Conservation (phyloP, 306 rosid genomes). For the Casuarina glauca region DNA sequence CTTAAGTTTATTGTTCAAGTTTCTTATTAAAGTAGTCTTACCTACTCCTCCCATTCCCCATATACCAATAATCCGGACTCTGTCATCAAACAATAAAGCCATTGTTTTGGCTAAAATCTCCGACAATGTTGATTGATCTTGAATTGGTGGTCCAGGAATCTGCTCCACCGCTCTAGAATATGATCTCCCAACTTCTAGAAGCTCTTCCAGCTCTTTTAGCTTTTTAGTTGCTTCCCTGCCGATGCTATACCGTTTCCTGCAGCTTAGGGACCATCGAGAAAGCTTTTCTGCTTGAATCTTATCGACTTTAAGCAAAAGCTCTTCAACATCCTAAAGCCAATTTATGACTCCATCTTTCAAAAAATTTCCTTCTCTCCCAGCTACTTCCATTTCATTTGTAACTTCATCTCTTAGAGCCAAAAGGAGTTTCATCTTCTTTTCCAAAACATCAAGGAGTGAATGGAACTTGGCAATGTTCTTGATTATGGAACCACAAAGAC, state of each 20-base stretch:
- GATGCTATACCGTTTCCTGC: not conserved
- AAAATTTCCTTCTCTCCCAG: not conserved
- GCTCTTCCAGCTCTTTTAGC: not conserved
- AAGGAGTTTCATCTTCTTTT: slow-evolving; percentile 6
- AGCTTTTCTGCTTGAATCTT: not conserved
- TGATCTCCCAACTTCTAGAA: not conserved
- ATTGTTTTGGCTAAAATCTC: no score
- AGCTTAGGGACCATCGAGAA: no score
- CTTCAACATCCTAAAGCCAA: not conserved
- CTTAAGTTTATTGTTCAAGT: no score
- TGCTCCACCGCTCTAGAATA: not conserved
- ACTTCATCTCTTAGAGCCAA: not conserved
- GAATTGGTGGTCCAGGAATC: no score
- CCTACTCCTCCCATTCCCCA: slow-evolving; percentile 30
- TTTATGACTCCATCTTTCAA: not conserved
- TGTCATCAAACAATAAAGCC: not conserved
- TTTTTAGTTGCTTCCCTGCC: not conserved
- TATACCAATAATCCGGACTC: slow-evolving; percentile 12
- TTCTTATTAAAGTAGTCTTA: not conserved
- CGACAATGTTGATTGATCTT: no score
- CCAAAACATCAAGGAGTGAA: not conserved
- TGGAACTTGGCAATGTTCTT: not conserved
- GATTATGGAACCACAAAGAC: no score
- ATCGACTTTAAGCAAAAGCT: not conserved
- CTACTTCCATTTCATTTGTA: not conserved